phyloP scores from a whole-genome alignment of 2,329 filamentous ascomycete genomes.

The Rachicladosporium sp. region DNA sequence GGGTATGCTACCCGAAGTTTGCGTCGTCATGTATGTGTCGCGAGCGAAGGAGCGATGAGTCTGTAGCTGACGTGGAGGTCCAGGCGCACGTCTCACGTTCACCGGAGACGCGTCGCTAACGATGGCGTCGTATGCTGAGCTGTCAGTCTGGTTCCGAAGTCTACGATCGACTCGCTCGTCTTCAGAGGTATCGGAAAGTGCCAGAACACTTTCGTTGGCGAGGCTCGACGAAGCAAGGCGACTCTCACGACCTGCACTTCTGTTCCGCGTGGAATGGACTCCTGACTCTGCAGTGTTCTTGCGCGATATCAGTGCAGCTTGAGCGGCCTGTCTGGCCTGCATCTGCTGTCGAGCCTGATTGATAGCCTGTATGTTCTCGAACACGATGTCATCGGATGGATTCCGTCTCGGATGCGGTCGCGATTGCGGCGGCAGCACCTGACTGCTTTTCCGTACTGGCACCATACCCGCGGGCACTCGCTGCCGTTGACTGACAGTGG shows the following conservation, averaged over 20 bases:
- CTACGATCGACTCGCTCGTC: slow-evolving; percentile 23
- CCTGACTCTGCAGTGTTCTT: too few relatives aligned
- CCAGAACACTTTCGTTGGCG: slow-evolving; percentile 10
- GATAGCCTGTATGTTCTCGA: slow-evolving; percentile 9
- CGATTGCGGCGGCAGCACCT: too few relatives aligned
- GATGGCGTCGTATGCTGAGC: slow-evolving; percentile 2
- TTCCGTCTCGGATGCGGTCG: too few relatives aligned
- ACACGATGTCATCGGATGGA: slow-evolving; percentile 3
- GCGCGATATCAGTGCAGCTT: too few relatives aligned
- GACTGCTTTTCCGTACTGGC: too few relatives aligned
- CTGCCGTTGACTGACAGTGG: background rate
- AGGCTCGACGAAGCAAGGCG: slow-evolving; percentile 8
- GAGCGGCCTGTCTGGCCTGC: slow-evolving; percentile 5
- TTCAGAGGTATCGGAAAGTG: slow-evolving; percentile 16
- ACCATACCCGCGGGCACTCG: too few relatives aligned
- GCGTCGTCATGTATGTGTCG: slow-evolving; percentile 9
- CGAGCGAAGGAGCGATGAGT: slow-evolving; percentile 5
- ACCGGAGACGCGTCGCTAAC: slow-evolving; percentile 3
- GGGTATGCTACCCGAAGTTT: slow-evolving; percentile 17
- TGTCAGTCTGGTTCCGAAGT: slow-evolving; percentile 4
- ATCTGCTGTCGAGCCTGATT: slow-evolving; percentile 8
- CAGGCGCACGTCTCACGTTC: slow-evolving; percentile 1
- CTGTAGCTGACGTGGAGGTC: slow-evolving; percentile 8
- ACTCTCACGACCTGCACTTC: slow-evolving; percentile 1
- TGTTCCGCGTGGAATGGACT: too few relatives aligned